phyloP scores from a whole-genome alignment of 1,139 yeast species.

The Pichia sp. region DNA sequence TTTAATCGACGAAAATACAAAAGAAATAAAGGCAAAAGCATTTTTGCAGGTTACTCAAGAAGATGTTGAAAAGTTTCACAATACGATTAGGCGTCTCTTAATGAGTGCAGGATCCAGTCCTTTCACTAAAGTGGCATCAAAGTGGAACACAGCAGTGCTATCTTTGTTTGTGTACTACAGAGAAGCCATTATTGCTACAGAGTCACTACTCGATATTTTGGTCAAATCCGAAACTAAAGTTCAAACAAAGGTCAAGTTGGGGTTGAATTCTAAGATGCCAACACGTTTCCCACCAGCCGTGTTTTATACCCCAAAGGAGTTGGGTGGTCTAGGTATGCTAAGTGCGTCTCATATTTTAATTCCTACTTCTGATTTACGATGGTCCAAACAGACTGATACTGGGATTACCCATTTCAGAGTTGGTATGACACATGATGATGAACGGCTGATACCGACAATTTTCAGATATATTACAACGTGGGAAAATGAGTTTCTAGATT shows the following conservation, averaged over 20 bases:
- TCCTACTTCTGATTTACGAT: slow-evolving; percentile 85
- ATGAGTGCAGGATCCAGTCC: slow-evolving; percentile 97
- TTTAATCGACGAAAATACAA: slow-evolving; percentile 61
- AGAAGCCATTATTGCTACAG: slow-evolving; percentile 89
- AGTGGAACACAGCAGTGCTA: slow-evolving; percentile 93
- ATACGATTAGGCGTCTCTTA: slow-evolving; percentile 80
- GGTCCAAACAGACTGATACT: slow-evolving; percentile 92
- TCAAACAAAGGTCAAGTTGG: slow-evolving; percentile 92
- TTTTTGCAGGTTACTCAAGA: slow-evolving; percentile 76
- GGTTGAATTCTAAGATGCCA: slow-evolving; percentile 97
- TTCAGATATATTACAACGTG: slow-evolving; percentile 91
- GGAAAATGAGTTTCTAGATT: slow-evolving; percentile 94
- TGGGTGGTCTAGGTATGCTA: slow-evolving; percentile 96
- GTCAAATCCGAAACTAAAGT: slow-evolving; percentile 92
- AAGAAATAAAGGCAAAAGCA: slow-evolving; percentile 88
- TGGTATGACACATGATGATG: slow-evolving; percentile 81
- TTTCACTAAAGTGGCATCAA: slow-evolving; percentile 88
- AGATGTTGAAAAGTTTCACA: slow-evolving; percentile 75
- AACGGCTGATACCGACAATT: slow-evolving; percentile 83
- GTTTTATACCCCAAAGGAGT: slow-evolving; percentile 92
- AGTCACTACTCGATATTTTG: slow-evolving; percentile 67
- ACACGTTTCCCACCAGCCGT: slow-evolving; percentile 98
- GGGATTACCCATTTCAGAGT: slow-evolving; percentile 94
- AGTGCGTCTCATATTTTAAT: slow-evolving; percentile 94
- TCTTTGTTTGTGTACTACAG: slow-evolving; percentile 84